Evolutionary conservation across 176 grass and related monocot species (phyloP).

Genomic region (Dendrocalamus sinicus): DNA sequence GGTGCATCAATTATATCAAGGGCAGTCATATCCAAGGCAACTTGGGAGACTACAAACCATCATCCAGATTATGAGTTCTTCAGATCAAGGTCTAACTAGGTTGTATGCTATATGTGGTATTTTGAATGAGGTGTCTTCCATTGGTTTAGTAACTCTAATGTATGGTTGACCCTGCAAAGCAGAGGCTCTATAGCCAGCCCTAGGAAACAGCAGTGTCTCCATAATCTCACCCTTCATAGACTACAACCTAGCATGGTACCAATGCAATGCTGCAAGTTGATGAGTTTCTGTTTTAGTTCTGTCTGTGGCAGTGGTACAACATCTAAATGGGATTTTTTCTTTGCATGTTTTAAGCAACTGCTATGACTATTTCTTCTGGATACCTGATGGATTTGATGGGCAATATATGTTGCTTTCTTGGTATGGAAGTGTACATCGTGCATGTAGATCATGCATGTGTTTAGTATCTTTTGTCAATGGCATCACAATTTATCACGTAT

Average conservation of each 20-base stretch:
- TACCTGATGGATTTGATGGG: background rate
- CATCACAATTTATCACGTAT: no score
- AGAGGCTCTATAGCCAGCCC: background rate
- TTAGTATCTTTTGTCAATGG: no score
- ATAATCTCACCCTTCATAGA: background rate
- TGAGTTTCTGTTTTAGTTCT: background rate
- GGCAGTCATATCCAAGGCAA: slow-evolving; percentile 29
- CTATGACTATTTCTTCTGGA: background rate
- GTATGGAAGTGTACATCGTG: no score
- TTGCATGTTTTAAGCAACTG: background rate
- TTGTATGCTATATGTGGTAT: background rate
- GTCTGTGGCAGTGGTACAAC: background rate
- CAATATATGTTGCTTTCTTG: no score
- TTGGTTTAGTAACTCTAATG: no score
- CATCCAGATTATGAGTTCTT: slow-evolving; percentile 60
- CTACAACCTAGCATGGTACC: background rate
- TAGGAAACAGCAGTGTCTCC: background rate
- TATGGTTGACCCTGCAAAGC: background rate
- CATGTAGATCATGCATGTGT: no score
- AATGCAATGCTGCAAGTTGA: background rate
- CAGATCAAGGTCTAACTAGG: slow-evolving; percentile 10
- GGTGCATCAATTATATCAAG: slow-evolving; percentile 46
- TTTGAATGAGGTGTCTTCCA: background rate
- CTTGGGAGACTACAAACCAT: slow-evolving; percentile 20
- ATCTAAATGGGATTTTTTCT: background rate